Conservation (phyloP, 352 stramenopile species). For the Globisporangium okanoganense region DNA sequence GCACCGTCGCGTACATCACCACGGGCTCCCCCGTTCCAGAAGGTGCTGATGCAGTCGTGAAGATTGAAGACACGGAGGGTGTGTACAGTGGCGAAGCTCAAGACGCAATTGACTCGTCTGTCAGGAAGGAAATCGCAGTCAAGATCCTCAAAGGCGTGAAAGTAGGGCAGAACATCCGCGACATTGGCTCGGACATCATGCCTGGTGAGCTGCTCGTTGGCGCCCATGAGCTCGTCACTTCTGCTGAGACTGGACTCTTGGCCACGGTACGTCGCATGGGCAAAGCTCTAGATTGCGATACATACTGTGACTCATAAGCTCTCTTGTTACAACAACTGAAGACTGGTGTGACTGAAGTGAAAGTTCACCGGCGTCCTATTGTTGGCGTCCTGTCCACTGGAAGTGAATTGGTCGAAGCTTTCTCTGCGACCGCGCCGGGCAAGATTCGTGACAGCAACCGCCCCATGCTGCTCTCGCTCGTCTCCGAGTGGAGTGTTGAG, state of each 20-base stretch:
- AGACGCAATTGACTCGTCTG: not conserved
- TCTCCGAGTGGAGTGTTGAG: constrained; percentile 41
- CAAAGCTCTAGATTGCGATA: not conserved
- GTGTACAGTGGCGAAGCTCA: constrained; percentile 29
- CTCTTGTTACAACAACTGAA: constrained; percentile 8
- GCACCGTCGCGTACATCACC: constrained; percentile 91
- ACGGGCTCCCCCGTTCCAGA: constrained; percentile 91
- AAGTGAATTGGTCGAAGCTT: constrained; percentile 89
- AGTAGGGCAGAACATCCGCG: constrained; percentile 72
- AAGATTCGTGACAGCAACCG: constrained; percentile 96
- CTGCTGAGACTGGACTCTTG: constrained; percentile 91
- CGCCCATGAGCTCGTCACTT: constrained; percentile 65
- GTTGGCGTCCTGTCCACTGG: constrained; percentile 95
- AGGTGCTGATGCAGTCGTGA: constrained; percentile 91
- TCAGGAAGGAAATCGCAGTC: constrained; percentile 36
- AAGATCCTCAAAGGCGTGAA: constrained; percentile 64
- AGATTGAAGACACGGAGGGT: constrained; percentile 90
- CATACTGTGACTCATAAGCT: not conserved
- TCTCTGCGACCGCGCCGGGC: constrained; percentile 32
- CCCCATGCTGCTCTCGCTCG: constrained; percentile 85
- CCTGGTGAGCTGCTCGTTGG: constrained; percentile 72
- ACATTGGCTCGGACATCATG: constrained; percentile 91
- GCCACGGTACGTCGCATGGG: constrained; percentile 61
- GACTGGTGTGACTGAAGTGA: constrained; percentile 69
- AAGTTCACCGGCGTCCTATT: constrained; percentile 60